phyloP scores from a whole-genome alignment of 768 basidiomycete genomes.

The Mycena vulgaris region DNA sequence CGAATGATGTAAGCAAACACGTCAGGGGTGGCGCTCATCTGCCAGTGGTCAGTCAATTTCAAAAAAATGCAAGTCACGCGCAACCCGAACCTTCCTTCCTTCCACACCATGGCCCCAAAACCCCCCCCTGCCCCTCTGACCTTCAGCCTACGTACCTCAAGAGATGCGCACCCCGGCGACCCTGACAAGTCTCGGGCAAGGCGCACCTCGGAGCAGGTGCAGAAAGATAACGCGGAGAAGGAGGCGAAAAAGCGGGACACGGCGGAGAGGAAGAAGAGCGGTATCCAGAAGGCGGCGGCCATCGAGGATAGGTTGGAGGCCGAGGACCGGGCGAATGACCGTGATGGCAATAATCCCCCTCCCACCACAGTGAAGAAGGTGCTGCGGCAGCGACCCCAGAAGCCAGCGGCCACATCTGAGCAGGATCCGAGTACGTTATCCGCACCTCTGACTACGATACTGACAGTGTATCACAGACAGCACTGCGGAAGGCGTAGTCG shows the following conservation, averaged over 20 bases:
- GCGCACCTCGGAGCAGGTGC: background rate
- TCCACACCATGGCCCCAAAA: background rate
- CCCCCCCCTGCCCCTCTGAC: background rate
- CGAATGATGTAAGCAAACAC: too few relatives aligned
- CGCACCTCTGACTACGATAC: background rate
- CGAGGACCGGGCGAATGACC: background rate
- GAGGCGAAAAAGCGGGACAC: background rate
- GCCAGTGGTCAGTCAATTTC: too few relatives aligned
- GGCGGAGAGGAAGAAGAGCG: background rate
- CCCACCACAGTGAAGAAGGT: background rate
- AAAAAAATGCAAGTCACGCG: too few relatives aligned
- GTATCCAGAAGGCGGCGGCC: background rate
- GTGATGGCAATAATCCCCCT: slow-evolving; percentile 3
- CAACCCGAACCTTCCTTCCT: too few relatives aligned
- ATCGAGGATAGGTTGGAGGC: background rate
- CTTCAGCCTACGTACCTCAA: background rate
- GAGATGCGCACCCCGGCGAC: background rate
- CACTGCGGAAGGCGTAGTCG: background rate
- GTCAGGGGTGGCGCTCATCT: too few relatives aligned
- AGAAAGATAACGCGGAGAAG: background rate
- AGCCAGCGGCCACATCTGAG: background rate
- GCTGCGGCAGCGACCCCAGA: background rate
- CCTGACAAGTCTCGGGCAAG: background rate
- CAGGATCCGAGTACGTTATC: background rate
- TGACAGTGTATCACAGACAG: background rate